A percentile compares a stretch with the other conserved stretches of the same genome.
phyloP scores from a whole-genome alignment of 106 monocot species.

The Dendrobium catenatum region DNA sequence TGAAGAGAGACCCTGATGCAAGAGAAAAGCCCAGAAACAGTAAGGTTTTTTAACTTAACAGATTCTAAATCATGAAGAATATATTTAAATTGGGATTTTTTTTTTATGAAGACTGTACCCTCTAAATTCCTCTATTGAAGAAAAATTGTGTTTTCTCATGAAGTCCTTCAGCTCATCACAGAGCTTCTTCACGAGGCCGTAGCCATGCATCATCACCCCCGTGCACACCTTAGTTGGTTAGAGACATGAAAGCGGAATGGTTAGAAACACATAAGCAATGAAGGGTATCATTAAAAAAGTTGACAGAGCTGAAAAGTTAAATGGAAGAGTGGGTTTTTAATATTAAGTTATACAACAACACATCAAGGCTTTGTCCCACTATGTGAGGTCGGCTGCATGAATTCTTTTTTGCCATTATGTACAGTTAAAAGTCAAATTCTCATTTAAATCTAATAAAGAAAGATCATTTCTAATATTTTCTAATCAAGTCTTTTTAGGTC shows the following conservation, averaged over 20 bases:
- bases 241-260: neutral
- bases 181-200: constrained; percentile 21
- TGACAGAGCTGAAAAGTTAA: too few relatives aligned
- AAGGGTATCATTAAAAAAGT: neutral
- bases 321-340: too few relatives aligned
- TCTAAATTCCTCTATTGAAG: constrained; percentile 27
- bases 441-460: too few relatives aligned
- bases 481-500: too few relatives aligned
- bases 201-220: constrained; percentile 24
- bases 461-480: too few relatives aligned
- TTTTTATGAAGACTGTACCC: constrained; percentile 3
- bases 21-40: neutral
- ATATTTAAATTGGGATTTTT: neutral
- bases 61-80: neutral
- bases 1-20: constrained; percentile 63
- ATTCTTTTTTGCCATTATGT: too few relatives aligned
- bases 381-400: too few relatives aligned
- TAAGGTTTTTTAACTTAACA: too few relatives aligned
- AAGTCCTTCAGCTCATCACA: constrained; percentile 28
- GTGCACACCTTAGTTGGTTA: constrained; percentile 14
- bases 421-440: too few relatives aligned
- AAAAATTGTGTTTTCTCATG: constrained; percentile 28
- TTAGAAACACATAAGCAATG: neutral
- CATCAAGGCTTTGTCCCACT: too few relatives aligned
- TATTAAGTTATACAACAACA: too few relatives aligned